Percentiles rank a stretch among this genome's conserved stretches.
Conservation (phyloP, 2,329 filamentous ascomycete species). For the Pseudogymnoascus sp. region DNA sequence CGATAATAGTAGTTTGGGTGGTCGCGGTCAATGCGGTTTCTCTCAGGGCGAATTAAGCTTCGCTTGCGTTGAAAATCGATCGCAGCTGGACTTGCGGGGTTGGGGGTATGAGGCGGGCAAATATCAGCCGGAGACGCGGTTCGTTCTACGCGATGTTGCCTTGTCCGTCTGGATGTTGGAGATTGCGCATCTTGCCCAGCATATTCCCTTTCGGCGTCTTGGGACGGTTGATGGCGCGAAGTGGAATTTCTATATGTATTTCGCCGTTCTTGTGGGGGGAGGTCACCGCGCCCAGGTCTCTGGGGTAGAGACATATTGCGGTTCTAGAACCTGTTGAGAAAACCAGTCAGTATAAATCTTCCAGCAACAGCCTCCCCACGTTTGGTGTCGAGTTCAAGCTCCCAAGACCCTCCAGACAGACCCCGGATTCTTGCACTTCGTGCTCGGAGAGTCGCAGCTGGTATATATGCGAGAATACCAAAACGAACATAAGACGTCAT, state of each 20-base stretch:
- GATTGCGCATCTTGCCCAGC: constrained; percentile 13
- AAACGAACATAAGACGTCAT: not conserved
- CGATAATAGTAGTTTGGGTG: constrained; percentile 96
- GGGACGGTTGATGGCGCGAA: constrained; percentile 55
- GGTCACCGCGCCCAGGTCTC: constrained; percentile 53
- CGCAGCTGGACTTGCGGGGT: constrained; percentile 20
- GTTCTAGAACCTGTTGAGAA: not conserved
- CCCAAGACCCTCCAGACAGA: not conserved
- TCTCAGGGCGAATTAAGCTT: constrained; percentile 82
- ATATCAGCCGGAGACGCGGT: constrained; percentile 34
- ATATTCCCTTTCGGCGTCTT: constrained; percentile 61
- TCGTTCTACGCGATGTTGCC: constrained; percentile 18
- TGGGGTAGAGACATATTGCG: constrained; percentile 49
- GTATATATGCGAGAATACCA: not conserved
- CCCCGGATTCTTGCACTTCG: not conserved
- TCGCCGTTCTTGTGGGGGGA: constrained; percentile 52
- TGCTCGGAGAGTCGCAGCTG: not conserved
- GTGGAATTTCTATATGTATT: constrained; percentile 60
- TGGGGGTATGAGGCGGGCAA: constrained; percentile 21
- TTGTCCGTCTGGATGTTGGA: constrained; percentile 3
- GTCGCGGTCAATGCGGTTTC: constrained; percentile 73
- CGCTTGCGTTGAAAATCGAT: constrained; percentile 59
- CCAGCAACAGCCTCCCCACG: not conserved
- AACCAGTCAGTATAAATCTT: not conserved
- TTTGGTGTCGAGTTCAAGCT: not conserved